Conservation (phyloP, 164 flowering plant genomes). For the Vitis riparia region DNA sequence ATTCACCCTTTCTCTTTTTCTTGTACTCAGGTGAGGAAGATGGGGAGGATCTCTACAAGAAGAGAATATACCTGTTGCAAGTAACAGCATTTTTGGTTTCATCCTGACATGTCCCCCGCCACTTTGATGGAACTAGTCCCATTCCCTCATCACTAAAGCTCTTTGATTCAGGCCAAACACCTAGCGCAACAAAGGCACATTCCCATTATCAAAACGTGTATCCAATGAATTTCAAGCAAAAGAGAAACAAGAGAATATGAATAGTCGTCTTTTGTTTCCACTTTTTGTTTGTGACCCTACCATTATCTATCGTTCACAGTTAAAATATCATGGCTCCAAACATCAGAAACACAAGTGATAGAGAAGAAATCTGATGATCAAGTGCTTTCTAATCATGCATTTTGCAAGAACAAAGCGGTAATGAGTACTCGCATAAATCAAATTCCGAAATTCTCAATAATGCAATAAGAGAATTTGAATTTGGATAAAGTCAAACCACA, state of each 20-base stretch:
- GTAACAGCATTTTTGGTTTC: conserved; percentile 17
- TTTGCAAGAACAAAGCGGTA: too few species aligned
- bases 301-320: background rate
- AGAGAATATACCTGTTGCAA: conserved; percentile 53
- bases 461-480: background rate
- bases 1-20: too few species aligned
- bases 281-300: background rate
- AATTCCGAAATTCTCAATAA: background rate
- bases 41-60: background rate
- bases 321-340: background rate
- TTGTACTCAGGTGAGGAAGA: background rate
- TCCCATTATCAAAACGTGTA: background rate
- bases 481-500: background rate
- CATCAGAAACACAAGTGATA: too few species aligned
- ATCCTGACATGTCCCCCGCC: conserved; percentile 57
- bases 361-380: too few species aligned
- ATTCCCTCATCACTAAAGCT: conserved; percentile 54
- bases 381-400: too few species aligned
- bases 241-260: background rate
- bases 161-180: conserved; percentile 64
- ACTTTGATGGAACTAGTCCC: conserved; percentile 55
- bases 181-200: conserved; percentile 15
- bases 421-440: too few species aligned
- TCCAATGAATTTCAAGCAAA: conserved; percentile 17
- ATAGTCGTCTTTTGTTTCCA: background rate